A percentile compares a stretch with the other conserved stretches of the same genome.
Evolutionary conservation across 1,284 basidiomycete genomes (phyloP).

Genomic region (Melampsora larici-populina): DNA sequence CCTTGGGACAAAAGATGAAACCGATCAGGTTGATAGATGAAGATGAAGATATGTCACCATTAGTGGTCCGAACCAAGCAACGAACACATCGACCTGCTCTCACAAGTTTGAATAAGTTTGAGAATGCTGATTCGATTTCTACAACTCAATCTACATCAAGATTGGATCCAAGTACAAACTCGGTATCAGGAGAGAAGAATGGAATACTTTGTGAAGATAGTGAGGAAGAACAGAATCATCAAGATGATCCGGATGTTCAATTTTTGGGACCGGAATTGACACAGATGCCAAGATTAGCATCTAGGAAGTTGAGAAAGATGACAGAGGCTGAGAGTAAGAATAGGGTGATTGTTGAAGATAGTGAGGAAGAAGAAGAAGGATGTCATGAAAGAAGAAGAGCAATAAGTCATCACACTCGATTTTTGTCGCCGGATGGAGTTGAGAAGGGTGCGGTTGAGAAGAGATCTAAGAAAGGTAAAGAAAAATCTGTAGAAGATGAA

Average conservation of each 20-base stretch:
- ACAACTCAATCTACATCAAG: too few relatives aligned
- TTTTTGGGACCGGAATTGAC: neutral
- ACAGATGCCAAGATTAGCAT: neutral
- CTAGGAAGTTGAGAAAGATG: neutral
- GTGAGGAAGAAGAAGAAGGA: slow-evolving; percentile 48
- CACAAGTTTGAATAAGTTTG: too few relatives aligned
- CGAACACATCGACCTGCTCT: too few relatives aligned
- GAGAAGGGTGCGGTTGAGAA: neutral
- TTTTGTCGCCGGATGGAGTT: neutral
- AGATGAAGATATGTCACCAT: slow-evolving; percentile 5
- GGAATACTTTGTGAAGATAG: slow-evolving; percentile 4
- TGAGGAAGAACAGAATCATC: neutral
- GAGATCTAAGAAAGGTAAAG: neutral
- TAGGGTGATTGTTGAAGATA: slow-evolving; percentile 43
- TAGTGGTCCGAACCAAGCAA: neutral
- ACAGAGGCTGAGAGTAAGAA: too few relatives aligned
- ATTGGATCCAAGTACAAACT: neutral
- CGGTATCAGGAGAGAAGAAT: neutral
- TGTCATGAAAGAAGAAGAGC: slow-evolving; percentile 19
- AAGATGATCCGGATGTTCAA: neutral
- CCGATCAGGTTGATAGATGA: neutral
- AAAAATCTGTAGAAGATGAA: neutral
- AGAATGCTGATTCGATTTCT: too few relatives aligned
- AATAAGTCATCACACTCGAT: neutral
- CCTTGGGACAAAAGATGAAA: neutral